A percentile compares a stretch with the other conserved stretches of the same genome.
Conservation (phyloP, 2,329 filamentous ascomycete genomes). For the Rhynchosporium agropyri region DNA sequence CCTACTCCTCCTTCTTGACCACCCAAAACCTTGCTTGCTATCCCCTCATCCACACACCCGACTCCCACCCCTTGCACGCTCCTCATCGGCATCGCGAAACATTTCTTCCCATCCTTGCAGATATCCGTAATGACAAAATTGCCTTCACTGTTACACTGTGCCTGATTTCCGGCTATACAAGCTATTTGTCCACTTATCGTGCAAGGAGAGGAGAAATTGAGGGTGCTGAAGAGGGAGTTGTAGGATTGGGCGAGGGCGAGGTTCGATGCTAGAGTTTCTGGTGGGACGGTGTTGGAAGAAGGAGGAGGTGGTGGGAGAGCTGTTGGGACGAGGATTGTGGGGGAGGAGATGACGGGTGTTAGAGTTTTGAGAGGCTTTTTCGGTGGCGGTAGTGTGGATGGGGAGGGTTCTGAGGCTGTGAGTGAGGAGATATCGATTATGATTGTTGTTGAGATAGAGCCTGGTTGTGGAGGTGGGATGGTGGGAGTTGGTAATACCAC, state of each 20-base stretch:
- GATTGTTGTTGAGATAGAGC: conserved; percentile 19
- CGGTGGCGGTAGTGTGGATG: conserved; percentile 3
- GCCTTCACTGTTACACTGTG: conserved; percentile 48
- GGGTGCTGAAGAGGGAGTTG: conserved; percentile 37
- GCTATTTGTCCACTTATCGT: conserved; percentile 49
- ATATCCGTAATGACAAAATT: conserved; percentile 49
- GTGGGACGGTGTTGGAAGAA: conserved; percentile 28
- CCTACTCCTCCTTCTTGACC: neutral
- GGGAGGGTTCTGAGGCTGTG: neutral
- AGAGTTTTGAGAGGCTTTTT: conserved; percentile 2
- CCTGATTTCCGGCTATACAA: conserved; percentile 55
- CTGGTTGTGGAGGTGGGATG: conserved; percentile 21
- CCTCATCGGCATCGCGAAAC: conserved; percentile 58
- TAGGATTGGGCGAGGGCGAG: conserved; percentile 41
- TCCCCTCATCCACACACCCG: conserved; percentile 48
- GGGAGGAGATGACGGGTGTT: conserved; percentile 3
- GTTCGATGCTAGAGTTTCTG: conserved; percentile 31
- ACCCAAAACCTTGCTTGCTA: conserved; percentile 50
- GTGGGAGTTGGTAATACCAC: conserved; percentile 22
- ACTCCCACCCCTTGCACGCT: conserved; percentile 52
- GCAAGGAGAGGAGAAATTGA: conserved; percentile 51
- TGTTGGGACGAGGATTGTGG: conserved; percentile 26
- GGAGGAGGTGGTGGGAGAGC: conserved; percentile 25
- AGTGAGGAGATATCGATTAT: conserved; percentile 21
- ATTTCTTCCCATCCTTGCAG: conserved; percentile 44